A percentile compares a stretch with the other conserved stretches of the same genome.
Conservation (phyloP, 805 yeast species). For the Scheffersomyces lignosus region DNA sequence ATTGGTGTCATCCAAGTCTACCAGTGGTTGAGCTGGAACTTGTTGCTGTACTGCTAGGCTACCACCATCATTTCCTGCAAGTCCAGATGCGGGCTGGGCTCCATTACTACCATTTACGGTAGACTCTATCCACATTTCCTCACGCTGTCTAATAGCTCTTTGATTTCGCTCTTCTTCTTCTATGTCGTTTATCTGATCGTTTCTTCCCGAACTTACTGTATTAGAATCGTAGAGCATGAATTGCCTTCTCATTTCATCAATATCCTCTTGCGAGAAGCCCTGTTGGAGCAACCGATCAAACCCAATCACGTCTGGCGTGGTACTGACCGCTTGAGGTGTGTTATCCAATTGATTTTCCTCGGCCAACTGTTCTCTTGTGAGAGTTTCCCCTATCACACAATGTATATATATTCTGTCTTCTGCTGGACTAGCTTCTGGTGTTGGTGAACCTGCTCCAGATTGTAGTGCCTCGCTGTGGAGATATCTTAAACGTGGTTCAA, state of each 20-base stretch:
- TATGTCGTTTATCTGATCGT: conserved; percentile 29
- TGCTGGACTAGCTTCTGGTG: not conserved
- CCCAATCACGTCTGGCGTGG: conserved; percentile 72
- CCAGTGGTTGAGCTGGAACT: conserved; percentile 18
- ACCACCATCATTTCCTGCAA: conserved; percentile 4
- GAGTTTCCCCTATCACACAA: conserved; percentile 72
- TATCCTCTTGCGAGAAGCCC: conserved; percentile 81
- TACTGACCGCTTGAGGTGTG: conserved; percentile 47
- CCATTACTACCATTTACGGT: conserved; percentile 53
- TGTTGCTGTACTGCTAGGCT: conserved; percentile 3
- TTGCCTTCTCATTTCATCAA: conserved; percentile 69
- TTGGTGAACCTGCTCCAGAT: not conserved
- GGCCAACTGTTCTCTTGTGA: conserved; percentile 54
- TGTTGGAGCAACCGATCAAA: conserved; percentile 81
- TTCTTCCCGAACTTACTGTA: too few relatives aligned
- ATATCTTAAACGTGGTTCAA: conserved; percentile 27
- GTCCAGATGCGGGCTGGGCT: conserved; percentile 6
- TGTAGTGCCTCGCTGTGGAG: conserved; percentile 3
- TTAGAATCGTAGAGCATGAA: conserved; percentile 39
- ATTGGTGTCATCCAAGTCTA: conserved; percentile 30
- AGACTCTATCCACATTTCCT: conserved; percentile 86
- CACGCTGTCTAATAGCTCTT: conserved; percentile 56
- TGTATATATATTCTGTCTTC: conserved; percentile 58
- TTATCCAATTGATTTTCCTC: conserved; percentile 61
- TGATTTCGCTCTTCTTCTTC: conserved; percentile 44